These are phyloP conservation scores for Tuber brumale DNA, from an alignment of 495 filamentous ascomycete species.

Conservation along the genomic window DNA sequence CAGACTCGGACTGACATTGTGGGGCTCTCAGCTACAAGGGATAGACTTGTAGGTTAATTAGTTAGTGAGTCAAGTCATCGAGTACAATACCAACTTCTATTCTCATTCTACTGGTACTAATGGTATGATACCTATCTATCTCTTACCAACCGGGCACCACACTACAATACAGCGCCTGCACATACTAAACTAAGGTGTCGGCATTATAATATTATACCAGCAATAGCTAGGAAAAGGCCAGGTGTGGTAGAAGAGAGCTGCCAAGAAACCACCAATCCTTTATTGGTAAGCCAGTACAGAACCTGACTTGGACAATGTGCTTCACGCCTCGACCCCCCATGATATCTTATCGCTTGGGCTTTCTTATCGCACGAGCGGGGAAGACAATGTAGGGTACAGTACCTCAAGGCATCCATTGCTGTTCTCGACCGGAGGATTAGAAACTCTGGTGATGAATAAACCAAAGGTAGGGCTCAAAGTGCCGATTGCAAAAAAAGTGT, in stretches of 20 bases:
- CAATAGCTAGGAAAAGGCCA: background rate
- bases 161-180: no score
- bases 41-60: background rate
- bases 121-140: background rate
- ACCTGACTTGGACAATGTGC: background rate
- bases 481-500: background rate
- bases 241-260: background rate
- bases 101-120: no score
- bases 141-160: background rate
- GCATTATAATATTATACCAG: background rate
- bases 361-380: background rate
- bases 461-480: background rate
- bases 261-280: background rate
- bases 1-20: background rate
- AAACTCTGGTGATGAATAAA: background rate
- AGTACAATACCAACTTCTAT: no score
- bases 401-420: background rate
- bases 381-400: background rate
- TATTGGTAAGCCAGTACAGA: background rate
- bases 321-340: background rate
- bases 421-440: background rate
- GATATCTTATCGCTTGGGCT: background rate
- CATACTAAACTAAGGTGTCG: background rate
- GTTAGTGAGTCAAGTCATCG: background rate
- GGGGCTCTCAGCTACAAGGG: background rate